Base-by-base conservation (phyloP, 495 filamentous ascomycete genomes). In the Cercophora samala region DNA sequence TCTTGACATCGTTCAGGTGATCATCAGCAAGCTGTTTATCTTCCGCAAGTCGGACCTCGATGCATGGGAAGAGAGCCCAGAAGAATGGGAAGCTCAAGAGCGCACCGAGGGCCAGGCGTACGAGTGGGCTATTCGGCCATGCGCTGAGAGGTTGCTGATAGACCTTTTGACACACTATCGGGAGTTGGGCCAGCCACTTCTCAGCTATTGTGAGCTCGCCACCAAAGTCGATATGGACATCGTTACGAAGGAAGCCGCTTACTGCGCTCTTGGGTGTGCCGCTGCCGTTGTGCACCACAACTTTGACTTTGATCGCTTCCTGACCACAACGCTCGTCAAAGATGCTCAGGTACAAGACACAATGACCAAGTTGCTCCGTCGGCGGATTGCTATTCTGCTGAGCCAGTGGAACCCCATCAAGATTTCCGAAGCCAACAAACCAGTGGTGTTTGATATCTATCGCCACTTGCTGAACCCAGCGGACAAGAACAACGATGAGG, bases 61-160 rank as follows among this genome's bases (percentile, higher is more conserved):
- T 58, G 89, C 92, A 67, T 98, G 95, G 95, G 89, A 92, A 75
- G 90, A 93, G 69, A 92, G 95, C 55, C 92, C 93, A 0, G 91
- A 97, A 72, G 91, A 93, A 60, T 99, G 94, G 95, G 93, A 96
- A 72, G 86, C 87, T 66, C 85, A 85, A 72, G 92, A 96, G 79
- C 90, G 95, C 64, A 89, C 86, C 54, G 85, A 88, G 61, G 86
- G 91, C 21, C 89, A 92, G 66, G 89, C 89, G 6, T 96, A 88
- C 85, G 91, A 97, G 70, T 96, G 93, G 79, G 87, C 93, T 25
- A 87, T 98, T 54, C 87, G 93, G 8, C 90, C 92, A 0, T 99
- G 95, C 73, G 89, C 93, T 0, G 93, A 98, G 77, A 96, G 93
- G 76, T 83, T 99, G 18, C 96, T 97, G 75, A 83, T 98, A 70